These are phyloP conservation scores for Paecilomyces sp. DNA, from an alignment of 2,329 filamentous ascomycete species.

Conservation along the genomic window DNA sequence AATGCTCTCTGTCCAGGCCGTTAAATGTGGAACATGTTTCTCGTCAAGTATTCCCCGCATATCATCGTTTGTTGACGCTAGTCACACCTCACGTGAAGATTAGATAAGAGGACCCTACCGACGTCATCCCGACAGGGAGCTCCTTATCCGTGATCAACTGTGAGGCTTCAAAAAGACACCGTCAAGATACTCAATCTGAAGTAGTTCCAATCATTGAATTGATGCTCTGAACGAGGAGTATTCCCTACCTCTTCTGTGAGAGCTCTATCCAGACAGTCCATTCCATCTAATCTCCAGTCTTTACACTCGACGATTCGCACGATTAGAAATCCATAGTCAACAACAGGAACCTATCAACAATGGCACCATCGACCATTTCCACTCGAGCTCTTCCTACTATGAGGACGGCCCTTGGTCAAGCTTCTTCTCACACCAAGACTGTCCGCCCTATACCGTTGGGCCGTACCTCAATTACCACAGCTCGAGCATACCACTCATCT, in stretches of 20 bases:
- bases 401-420: neutral
- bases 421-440: neutral
- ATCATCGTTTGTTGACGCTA: no score
- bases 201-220: no score
- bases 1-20: neutral
- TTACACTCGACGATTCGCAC: no score
- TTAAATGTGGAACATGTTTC: neutral
- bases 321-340: neutral
- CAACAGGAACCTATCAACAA: neutral
- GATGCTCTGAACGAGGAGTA: no score
- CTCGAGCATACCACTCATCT: neutral
- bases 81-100: constrained; percentile 5
- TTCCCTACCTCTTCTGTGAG: no score
- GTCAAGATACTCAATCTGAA: no score
- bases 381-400: neutral
- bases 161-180: no score
- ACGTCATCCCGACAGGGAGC: neutral
- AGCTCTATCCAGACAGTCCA: no score
- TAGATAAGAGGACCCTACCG: constrained; percentile 5
- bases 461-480: neutral
- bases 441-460: neutral
- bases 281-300: no score
- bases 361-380: neutral
- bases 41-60: no score
- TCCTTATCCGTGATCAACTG: no score